Evolutionary conservation across 441 rosid genomes (phyloP).

Genomic region (Flueggea neowawraea): DNA sequence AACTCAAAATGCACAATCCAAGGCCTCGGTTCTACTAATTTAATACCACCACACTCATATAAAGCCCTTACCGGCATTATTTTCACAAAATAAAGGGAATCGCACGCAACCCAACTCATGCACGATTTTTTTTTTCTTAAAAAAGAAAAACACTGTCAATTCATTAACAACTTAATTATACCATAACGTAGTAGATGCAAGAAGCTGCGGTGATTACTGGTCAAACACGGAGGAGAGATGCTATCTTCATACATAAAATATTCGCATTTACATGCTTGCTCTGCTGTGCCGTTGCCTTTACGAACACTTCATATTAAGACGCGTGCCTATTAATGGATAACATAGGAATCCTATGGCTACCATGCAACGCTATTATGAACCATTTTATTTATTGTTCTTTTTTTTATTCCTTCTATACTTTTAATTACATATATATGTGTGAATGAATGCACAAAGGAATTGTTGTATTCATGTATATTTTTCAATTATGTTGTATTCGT

Average conservation of each 20-base stretch:
- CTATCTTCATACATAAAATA: not conserved
- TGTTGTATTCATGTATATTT: too few relatives aligned
- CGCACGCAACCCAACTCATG: slow-evolving; percentile 30
- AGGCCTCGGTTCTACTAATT: slow-evolving; percentile 26
- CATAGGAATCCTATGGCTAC: not conserved
- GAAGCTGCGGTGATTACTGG: slow-evolving; percentile 23
- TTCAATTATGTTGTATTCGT: too few relatives aligned
- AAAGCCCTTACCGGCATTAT: slow-evolving; percentile 9
- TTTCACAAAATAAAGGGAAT: slow-evolving; percentile 23
- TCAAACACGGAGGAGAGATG: slow-evolving; percentile 44
- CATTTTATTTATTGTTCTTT: too few relatives aligned
- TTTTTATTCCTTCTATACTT: too few relatives aligned
- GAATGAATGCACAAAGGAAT: too few relatives aligned
- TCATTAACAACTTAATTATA: not conserved
- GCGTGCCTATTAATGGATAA: not conserved
- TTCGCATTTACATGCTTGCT: not conserved
- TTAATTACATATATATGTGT: too few relatives aligned
- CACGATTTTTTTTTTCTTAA: not conserved
- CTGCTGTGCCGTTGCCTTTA: slow-evolving; percentile 53
- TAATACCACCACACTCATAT: not conserved
- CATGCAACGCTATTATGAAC: too few relatives aligned
- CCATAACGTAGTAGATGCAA: not conserved
- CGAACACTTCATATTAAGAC: slow-evolving; percentile 29
- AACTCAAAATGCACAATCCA: slow-evolving; percentile 22
- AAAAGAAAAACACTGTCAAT: too few relatives aligned